Base-by-base conservation (phyloP, 1,284 basidiomycete species). In the Phenoliferia sp. region DNA sequence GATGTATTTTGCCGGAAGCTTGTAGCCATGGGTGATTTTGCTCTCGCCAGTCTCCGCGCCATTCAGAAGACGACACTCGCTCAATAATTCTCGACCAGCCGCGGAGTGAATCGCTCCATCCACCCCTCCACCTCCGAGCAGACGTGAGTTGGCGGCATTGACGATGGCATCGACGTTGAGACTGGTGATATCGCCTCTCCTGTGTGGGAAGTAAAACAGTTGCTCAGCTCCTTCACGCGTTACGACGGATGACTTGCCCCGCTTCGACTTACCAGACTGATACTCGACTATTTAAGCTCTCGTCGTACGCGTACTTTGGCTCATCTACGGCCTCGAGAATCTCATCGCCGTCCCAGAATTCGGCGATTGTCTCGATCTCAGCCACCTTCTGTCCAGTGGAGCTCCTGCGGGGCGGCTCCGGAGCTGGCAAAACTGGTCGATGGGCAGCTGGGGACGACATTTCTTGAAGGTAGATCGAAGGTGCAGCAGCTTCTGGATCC, bases 71-170 rank as follows among this genome's bases (percentile, higher is more conserved):
- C 75, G 75, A 86, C 89, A 94, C 83, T 94, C 92, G 64, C 84
- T 80, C 5, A 5, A n/a, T 3, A 19, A 33, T 17, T 2, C 9
- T 15, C 55, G 7, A 3, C 94, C 94, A 3, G 94, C 94, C 4
- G 91, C 92, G 4, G 80, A 78, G 79, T 97, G 94, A 59, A 94
- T 93, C 2, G 90, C 89, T 3, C 91, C 90, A 76, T 92, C 90
- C 36, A 92, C 90, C 89, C 72, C 31, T 64, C 72, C 10, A 58
- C 69, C 34, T 73, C 68, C 82, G 31, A 95, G 81, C 54, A 72
- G 59, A 1, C 64, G 61, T 34, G 64, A 69, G 66, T 74, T 73
- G 33, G 71, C 73, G 6, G 92, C 93, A 76, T 94, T 95, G 62
- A 94, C 92, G 67, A 95, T 90, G 32, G 87, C 84, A 76, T 92